These are phyloP conservation scores for Candolleomyces aberdarensis DNA, from an alignment of 768 basidiomycete species.

Conservation along the genomic window DNA sequence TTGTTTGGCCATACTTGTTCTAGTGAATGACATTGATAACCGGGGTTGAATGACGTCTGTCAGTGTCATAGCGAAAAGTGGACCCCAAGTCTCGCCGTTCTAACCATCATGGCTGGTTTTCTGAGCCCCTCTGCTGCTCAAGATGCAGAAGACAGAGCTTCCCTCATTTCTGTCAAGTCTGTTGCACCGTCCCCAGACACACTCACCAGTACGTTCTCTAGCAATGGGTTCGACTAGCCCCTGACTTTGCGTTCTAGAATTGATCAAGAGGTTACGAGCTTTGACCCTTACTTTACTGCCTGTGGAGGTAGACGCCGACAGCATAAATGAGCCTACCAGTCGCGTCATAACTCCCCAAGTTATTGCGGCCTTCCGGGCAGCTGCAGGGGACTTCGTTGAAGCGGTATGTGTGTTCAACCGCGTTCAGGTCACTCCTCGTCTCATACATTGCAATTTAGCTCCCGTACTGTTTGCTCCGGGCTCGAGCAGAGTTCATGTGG, in stretches of 20 bases:
- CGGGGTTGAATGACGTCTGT: slow-evolving; percentile 24
- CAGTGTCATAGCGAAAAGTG: slow-evolving; percentile 7
- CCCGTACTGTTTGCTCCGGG: slow-evolving; percentile 78
- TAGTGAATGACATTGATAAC: neutral
- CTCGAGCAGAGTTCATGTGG: slow-evolving; percentile 75
- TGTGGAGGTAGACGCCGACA: slow-evolving; percentile 29
- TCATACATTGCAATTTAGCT: slow-evolving; percentile 40
- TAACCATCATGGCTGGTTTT: slow-evolving; percentile 23
- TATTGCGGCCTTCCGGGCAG: slow-evolving; percentile 68
- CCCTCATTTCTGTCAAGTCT: slow-evolving; percentile 42
- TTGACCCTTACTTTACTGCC: slow-evolving; percentile 13
- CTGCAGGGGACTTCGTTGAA: slow-evolving; percentile 86
- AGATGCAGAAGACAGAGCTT: slow-evolving; percentile 42
- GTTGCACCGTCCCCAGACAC: slow-evolving; percentile 65
- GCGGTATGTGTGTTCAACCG: slow-evolving; percentile 48
- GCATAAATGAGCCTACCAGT: slow-evolving; percentile 73
- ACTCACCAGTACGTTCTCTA: slow-evolving; percentile 58
- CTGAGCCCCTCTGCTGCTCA: slow-evolving; percentile 14
- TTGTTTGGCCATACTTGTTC: slow-evolving; percentile 4
- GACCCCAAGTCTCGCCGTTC: slow-evolving; percentile 2
- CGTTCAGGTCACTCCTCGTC: neutral
- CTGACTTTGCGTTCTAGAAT: slow-evolving; percentile 2
- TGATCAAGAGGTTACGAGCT: slow-evolving; percentile 12
- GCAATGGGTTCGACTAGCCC: neutral
- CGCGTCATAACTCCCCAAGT: slow-evolving; percentile 81